Base-by-base conservation (phyloP, 495 filamentous ascomycete genomes). In the Thozetella sp. region DNA sequence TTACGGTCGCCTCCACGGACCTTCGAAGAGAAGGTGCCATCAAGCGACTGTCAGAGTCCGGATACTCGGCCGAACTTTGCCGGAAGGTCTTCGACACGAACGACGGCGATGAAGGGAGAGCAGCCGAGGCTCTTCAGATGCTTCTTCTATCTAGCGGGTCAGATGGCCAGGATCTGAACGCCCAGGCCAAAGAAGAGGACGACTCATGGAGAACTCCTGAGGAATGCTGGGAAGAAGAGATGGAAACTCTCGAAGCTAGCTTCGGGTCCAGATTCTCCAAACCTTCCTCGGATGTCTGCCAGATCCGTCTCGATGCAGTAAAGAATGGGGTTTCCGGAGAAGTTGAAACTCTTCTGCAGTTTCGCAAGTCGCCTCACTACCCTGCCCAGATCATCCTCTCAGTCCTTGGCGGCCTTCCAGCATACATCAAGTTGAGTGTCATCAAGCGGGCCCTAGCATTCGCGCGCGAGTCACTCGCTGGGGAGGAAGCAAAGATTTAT, bases 401-500 rank as follows among this genome's bases (percentile, higher is more conserved):
- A 0, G 75, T 97, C 25, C 73, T 82, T 24, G 76, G 88, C 30
- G 74, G 73, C 3, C 80, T 99, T n/a, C 95, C 95, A 4, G 89
- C 94, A 9, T 96, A 98, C 64, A 96, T 98, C 61, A 89, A 92
- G 48, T 80, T 99, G 2, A 97, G 93, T 66, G 87, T 96, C 17
- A 90, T 94, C 67, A 89, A 92, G 61, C 89, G 89, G 72, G 85
- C 86, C 1, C 80, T 97, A 2, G 75, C 83, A 17, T 84, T 91
- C 71, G 88, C 93, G 1, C 72, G 80, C 53, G 79, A 85, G 26
- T 83, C 83, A 48, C 80, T 96, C 43, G 69, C 87, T 17, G 96
- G 93, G 24, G 89, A 93, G 62, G 88, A 90, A 53, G 95, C 96
- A 88, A 82, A 80, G 69, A 83, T 97, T 11, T 99, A 92, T 72